A percentile compares a stretch with the other conserved stretches of the same genome.
These are phyloP conservation scores for Whalleya microplaca DNA, from an alignment of 2,329 filamentous ascomycete species.

Conservation along the genomic window DNA sequence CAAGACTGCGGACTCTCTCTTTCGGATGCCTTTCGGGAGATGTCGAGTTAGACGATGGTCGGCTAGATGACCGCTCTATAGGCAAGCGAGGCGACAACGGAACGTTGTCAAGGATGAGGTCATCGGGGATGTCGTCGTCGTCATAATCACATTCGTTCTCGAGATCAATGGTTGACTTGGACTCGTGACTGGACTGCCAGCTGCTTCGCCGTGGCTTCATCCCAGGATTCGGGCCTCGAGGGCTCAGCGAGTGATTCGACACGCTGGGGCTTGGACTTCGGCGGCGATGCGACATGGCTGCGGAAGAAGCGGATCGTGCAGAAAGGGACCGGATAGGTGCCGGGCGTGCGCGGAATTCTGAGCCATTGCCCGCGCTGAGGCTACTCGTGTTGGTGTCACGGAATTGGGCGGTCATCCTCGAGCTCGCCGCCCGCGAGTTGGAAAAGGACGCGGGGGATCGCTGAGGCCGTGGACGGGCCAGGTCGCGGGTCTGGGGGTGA, in stretches of 20 bases:
- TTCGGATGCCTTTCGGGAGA: constrained; percentile 57
- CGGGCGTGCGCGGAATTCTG: constrained; percentile 36
- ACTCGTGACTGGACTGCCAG: constrained; percentile 69
- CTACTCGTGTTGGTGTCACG: constrained; percentile 50
- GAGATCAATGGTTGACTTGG: constrained; percentile 71
- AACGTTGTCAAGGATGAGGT: constrained; percentile 79
- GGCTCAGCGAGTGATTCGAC: constrained; percentile 43
- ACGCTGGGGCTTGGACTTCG: constrained; percentile 57
- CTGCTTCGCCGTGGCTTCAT: constrained; percentile 60
- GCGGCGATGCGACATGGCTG: constrained; percentile 44
- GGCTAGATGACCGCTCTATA: constrained; percentile 58
- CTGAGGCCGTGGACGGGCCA: constrained; percentile 34
- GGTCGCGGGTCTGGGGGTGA: constrained; percentile 35
- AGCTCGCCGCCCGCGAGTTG: constrained; percentile 47
- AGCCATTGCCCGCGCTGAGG: constrained; percentile 36
- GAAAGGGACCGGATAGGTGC: constrained; percentile 41
- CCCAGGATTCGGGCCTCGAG: constrained; percentile 46
- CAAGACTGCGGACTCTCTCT: constrained; percentile 57
- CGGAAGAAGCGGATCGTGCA: constrained; percentile 45
- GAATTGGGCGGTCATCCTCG: constrained; percentile 50
- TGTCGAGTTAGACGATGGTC: constrained; percentile 55
- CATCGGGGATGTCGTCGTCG: constrained; percentile 78
- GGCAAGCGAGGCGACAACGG: constrained; percentile 75
- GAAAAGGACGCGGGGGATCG: constrained; percentile 37
- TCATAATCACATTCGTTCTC: constrained; percentile 79